Base-by-base conservation (phyloP, 1,284 basidiomycete species). In the Porogramme epimiltina region DNA sequence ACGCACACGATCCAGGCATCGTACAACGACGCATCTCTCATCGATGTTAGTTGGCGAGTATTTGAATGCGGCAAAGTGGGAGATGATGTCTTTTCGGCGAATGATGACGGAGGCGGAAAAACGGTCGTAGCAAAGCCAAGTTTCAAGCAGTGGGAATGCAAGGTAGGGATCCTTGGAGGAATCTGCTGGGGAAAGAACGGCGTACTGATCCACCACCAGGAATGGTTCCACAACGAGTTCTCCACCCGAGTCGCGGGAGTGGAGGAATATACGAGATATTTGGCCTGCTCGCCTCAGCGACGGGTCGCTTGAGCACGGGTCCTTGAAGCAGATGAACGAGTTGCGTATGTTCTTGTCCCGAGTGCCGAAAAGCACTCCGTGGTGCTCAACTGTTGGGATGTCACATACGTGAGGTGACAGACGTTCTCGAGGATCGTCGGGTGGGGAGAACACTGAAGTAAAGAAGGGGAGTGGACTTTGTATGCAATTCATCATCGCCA, bases 1-100 rank as follows among this genome's bases (percentile, higher is more conserved):
- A 47, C 51, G 25, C 28, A 57, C 51, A 25, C 55, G 36, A 31
- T 57, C 46, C 3, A 57, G n/a, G 0, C 48, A 51, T 10, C 42
- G 28, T 2, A 45, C 49, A 0, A 57, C 51, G n/a, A 54, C 23
- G 13, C 55, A 57, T 16, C 45, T 26, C 13, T 26, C 25, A 6
- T 25, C 50, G 6, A 58, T 51, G 2, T 42, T 49, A 2, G 18
- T 26, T 3, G 49, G 56, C 4, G 18, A 24, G 19, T 54, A 52
- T 1, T 18, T 20, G 9, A 43, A 26, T 1, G 52, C 43, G 0
- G 52, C 56, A 22, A 52, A 54, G 15, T 58, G 56, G 6, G 20
- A 24, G 16, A 39, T 33, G 3, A 58, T 38, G 34, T 54, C 47
- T n/a, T 26, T 5, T 4, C 42, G 19, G 1, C 44, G 19, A 0